phyloP scores from a whole-genome alignment of 208 protist genomes.

The Acanthamoeba lenticulata region DNA sequence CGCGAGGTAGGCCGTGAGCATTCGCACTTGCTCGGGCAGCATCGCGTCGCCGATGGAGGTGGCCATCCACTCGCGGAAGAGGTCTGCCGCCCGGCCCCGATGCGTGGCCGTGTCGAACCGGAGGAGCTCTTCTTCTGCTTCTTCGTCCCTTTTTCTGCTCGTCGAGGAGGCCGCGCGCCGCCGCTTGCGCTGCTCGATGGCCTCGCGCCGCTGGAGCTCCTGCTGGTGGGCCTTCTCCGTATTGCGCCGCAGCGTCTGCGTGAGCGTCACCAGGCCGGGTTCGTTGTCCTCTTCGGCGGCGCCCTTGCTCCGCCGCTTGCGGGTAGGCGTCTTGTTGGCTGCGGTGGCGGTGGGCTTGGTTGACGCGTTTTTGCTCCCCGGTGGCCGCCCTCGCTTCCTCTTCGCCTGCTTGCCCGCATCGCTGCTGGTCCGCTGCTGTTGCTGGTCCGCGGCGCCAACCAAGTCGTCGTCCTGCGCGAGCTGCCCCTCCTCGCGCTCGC shows the following conservation, averaged over 20 bases:
- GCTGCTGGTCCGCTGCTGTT: not conserved
- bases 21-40: not conserved
- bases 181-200: not conserved
- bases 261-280: not conserved
- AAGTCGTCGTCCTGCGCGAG: not conserved
- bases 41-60: not conserved
- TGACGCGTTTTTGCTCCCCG: not conserved
- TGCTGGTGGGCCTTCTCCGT: not conserved
- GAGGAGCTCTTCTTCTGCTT: not conserved
- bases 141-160: not conserved
- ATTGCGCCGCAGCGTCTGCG: conserved; percentile 9
- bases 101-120: not conserved
- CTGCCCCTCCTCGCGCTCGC: not conserved
- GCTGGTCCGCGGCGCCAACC: not conserved
- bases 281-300: not conserved
- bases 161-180: too few relatives aligned
- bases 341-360: not conserved
- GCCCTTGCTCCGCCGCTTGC: not conserved
- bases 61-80: conserved; percentile 41
- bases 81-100: not conserved
- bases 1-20: not conserved
- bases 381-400: not conserved
- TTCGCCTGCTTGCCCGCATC: not conserved
- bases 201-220: not conserved
- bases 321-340: not conserved